Percentiles rank a stretch among this genome's conserved stretches.
Evolutionary conservation across 2,329 filamentous ascomycete genomes (phyloP).

Genomic region (Alternaria atra): DNA sequence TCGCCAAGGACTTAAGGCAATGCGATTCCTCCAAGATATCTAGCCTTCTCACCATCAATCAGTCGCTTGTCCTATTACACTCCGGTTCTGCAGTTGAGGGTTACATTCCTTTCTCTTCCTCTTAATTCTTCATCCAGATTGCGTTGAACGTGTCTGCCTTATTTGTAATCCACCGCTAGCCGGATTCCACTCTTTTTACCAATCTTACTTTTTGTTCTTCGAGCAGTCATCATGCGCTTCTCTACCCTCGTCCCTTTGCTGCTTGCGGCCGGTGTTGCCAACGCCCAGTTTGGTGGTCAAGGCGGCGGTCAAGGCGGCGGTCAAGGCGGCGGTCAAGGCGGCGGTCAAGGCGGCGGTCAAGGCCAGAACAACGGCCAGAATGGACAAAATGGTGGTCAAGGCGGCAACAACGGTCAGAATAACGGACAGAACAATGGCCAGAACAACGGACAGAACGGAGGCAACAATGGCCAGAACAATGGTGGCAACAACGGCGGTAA

Average conservation of each 20-base stretch:
- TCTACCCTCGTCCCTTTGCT: slow-evolving; percentile 45
- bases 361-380: slow-evolving; percentile 21
- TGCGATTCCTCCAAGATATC: slow-evolving; percentile 38
- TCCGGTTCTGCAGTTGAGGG: slow-evolving; percentile 46
- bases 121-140: slow-evolving; percentile 49
- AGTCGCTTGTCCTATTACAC: slow-evolving; percentile 40
- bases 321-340: too few relatives aligned
- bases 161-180: slow-evolving; percentile 51
- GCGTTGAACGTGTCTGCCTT: slow-evolving; percentile 55
- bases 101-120: slow-evolving; percentile 54
- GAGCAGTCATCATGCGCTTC: slow-evolving; percentile 46
- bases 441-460: slow-evolving; percentile 22
- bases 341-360: slow-evolving; percentile 10
- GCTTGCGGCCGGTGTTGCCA: slow-evolving; percentile 46
- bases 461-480: slow-evolving; percentile 26
- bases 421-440: slow-evolving; percentile 20
- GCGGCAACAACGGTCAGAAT: background rate
- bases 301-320: slow-evolving; percentile 7
- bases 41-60: slow-evolving; percentile 43
- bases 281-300: slow-evolving; percentile 40
- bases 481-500: slow-evolving; percentile 14
- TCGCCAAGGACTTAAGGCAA: slow-evolving; percentile 49
- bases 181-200: slow-evolving; percentile 49
- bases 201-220: slow-evolving; percentile 28
- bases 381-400: slow-evolving; percentile 20